These are phyloP conservation scores for Cercospora nicotianae DNA, from an alignment of 2,329 filamentous ascomycete genomes.

Conservation along the genomic window DNA sequence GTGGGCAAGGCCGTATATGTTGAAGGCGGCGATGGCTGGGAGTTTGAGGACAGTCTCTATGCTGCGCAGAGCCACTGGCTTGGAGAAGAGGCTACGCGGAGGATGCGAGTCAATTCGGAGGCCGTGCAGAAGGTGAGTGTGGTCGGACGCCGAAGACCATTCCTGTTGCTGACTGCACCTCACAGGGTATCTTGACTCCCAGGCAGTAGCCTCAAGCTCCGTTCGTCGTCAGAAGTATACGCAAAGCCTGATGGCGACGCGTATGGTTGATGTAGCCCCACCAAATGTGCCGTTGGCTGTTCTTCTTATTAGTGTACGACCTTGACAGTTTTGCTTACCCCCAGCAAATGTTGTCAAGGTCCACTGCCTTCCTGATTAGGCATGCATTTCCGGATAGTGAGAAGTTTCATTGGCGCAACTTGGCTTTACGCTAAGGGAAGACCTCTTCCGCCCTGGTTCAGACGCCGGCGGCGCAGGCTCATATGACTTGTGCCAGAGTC, in stretches of 20 bases:
- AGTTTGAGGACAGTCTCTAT: constrained; percentile 47
- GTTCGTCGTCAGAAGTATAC: not conserved
- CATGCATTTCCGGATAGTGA: not conserved
- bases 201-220: not conserved
- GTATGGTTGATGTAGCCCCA: not conserved
- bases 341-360: constrained; percentile 1
- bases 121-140: constrained; percentile 25
- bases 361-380: constrained; percentile 11
- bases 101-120: constrained; percentile 30
- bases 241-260: not conserved
- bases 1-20: constrained; percentile 48
- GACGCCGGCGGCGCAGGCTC: constrained; percentile 7
- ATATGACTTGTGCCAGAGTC: not conserved
- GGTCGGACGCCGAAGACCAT: not conserved
- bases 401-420: not conserved
- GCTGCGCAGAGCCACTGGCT: constrained; percentile 47
- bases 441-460: constrained; percentile 7
- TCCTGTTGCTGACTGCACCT: not conserved
- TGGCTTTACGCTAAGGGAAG: constrained; percentile 8
- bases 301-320: not conserved
- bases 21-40: constrained; percentile 48
- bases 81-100: constrained; percentile 39
- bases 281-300: not conserved
- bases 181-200: constrained; percentile 12
- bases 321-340: constrained; percentile 11